phyloP scores from a whole-genome alignment of 1,284 basidiomycete species.

The Trichosporon sp. region DNA sequence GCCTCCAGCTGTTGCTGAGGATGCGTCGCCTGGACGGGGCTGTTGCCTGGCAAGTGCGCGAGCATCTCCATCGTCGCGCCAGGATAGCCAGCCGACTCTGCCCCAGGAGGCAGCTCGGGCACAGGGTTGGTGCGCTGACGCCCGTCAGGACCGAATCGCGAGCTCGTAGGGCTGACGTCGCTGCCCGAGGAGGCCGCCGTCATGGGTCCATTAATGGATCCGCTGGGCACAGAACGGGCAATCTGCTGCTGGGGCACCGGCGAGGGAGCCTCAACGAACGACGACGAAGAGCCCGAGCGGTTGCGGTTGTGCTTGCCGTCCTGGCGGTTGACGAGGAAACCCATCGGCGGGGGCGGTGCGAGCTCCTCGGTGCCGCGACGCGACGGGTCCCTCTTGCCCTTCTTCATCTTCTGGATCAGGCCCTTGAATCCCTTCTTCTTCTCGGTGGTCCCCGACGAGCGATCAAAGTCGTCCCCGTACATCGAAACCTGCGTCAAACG shows the following conservation, averaged over 20 bases:
- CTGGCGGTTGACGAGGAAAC: slow-evolving; percentile 67
- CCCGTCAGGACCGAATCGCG: slow-evolving; percentile 27
- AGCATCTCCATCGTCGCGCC: slow-evolving; percentile 37
- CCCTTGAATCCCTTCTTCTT: slow-evolving; percentile 73
- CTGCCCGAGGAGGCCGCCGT: slow-evolving; percentile 11
- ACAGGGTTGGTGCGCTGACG: slow-evolving; percentile 15
- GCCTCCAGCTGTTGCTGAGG: slow-evolving; percentile 1
- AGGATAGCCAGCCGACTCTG: slow-evolving; percentile 9
- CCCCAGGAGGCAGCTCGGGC: slow-evolving; percentile 20
- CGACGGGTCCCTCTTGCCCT: slow-evolving; percentile 50
- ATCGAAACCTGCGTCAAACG: slow-evolving; percentile 36
- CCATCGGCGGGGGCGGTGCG: slow-evolving; percentile 76
- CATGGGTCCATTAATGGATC: not conserved
- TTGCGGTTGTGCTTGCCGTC: slow-evolving; percentile 32
- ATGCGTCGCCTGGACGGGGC: not conserved
- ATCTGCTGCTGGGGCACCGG: slow-evolving; percentile 8
- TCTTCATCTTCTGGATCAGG: slow-evolving; percentile 68
- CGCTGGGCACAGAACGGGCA: not conserved
- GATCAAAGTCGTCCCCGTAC: slow-evolving; percentile 23
- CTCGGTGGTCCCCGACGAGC: slow-evolving; percentile 48
- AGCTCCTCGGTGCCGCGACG: slow-evolving; percentile 43
- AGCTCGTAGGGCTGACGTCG: slow-evolving; percentile 39
- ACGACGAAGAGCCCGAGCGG: slow-evolving; percentile 34
- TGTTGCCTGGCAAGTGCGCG: slow-evolving; percentile 8
- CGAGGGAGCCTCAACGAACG: slow-evolving; percentile 27